Evolutionary conservation across 306 rosid genomes (phyloP).

Genomic region (Lathyrus sativus): DNA sequence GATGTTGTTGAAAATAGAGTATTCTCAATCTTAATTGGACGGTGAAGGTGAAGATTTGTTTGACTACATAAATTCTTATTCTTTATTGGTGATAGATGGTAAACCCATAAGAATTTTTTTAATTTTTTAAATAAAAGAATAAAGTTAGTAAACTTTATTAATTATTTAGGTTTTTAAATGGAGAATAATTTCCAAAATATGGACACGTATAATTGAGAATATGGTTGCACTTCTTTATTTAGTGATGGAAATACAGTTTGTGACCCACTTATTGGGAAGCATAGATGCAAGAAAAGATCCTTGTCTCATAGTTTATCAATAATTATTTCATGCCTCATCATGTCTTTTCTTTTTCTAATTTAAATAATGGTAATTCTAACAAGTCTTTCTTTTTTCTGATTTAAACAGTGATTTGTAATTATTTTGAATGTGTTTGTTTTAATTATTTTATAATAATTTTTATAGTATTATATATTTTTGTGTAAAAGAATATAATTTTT

Average conservation of each 20-base stretch:
- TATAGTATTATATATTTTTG: no score
- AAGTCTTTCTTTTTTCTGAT: no score
- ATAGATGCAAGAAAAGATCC: slow-evolving; percentile 37
- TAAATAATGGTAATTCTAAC: no score
- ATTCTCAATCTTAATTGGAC: no score
- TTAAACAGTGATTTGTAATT: no score
- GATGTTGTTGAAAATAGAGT: background rate
- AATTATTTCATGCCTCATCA: slow-evolving; percentile 18
- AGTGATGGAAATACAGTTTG: slow-evolving; percentile 12
- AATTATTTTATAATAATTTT: no score
- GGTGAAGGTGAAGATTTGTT: background rate
- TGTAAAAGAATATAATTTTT: no score
- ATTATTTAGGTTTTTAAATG: slow-evolving; percentile 24
- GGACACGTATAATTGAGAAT: slow-evolving; percentile 27
- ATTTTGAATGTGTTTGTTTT: no score
- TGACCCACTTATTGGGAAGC: slow-evolving; percentile 39
- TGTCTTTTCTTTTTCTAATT: background rate
- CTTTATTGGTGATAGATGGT: slow-evolving; percentile 27
- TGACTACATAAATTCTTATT: background rate
- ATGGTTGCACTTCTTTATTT: slow-evolving; percentile 32
- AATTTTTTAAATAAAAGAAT: background rate
- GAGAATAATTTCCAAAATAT: slow-evolving; percentile 19
- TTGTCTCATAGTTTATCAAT: slow-evolving; percentile 26
- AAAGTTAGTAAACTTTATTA: slow-evolving; percentile 18
- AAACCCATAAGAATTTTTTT: slow-evolving; percentile 27